phyloP scores from a whole-genome alignment of 768 basidiomycete species.

The Calocera cornea region DNA sequence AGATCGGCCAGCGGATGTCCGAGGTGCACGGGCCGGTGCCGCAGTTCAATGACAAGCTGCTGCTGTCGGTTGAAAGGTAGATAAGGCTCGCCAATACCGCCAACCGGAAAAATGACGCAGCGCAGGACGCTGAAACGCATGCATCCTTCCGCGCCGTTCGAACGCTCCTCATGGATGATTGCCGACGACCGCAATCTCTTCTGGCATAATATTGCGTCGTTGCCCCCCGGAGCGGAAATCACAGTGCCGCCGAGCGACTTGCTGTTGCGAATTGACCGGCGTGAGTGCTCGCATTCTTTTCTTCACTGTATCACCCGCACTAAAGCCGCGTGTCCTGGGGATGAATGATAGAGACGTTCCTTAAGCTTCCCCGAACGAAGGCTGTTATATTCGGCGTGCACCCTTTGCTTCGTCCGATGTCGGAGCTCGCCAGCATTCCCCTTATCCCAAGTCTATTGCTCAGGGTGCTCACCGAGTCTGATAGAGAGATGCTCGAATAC shows the following conservation, averaged over 20 bases:
- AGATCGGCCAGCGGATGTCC: constrained; percentile 22
- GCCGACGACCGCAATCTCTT: constrained; percentile 23
- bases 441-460: background rate
- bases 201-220: constrained; percentile 16
- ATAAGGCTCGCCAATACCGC: background rate
- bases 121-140: constrained; percentile 23
- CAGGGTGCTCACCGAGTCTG: background rate
- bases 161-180: constrained; percentile 27
- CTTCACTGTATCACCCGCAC: constrained; percentile 17
- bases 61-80: constrained; percentile 24
- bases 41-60: constrained; percentile 27
- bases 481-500: background rate
- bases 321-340: background rate
- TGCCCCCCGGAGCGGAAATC: constrained; percentile 1
- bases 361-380: constrained; percentile 24
- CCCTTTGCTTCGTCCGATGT: background rate
- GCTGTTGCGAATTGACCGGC: background rate
- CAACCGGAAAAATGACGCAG: background rate
- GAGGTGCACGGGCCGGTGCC: constrained; percentile 23
- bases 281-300: background rate
- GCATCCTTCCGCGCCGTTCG: constrained; percentile 24
- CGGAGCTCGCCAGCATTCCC: background rate
- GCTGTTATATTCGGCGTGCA: constrained; percentile 26
- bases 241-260: background rate
- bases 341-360: constrained; percentile 21